Evolutionary conservation across 352 stramenopile genomes (phyloP).

Genomic region (Phytopythium aichiense): DNA sequence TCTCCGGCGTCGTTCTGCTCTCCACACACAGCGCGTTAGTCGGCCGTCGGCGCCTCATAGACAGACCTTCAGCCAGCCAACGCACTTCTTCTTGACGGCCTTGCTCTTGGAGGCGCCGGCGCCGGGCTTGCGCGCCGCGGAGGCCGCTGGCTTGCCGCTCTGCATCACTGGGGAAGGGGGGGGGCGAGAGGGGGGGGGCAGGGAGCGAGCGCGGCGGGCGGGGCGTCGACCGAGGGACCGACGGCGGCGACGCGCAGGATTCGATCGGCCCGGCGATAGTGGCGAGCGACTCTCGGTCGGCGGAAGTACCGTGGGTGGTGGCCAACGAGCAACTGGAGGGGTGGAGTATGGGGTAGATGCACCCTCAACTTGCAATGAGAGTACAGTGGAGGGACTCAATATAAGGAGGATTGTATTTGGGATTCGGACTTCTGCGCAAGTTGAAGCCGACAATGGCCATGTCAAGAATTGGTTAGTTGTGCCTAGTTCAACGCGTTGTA

Average conservation of each 20-base stretch:
- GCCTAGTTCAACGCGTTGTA: not conserved
- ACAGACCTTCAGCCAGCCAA: not conserved
- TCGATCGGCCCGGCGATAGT: not conserved
- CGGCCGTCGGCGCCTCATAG: no score
- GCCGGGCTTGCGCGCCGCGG: conserved; percentile 19
- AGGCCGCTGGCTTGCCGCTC: conserved; percentile 11
- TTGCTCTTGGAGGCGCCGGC: conserved; percentile 2
- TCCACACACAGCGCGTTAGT: not conserved
- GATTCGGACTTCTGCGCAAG: not conserved
- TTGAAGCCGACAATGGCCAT: no score
- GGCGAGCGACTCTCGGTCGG: not conserved
- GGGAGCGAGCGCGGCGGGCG: not conserved
- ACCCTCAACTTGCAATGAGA: not conserved
- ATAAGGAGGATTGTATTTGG: not conserved
- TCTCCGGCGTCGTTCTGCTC: conserved; percentile 1
- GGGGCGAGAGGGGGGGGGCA: not conserved
- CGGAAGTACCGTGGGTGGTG: conserved; percentile 1
- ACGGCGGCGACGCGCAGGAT: not conserved
- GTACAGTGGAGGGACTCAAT: not conserved
- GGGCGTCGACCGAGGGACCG: not conserved
- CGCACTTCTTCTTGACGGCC: conserved; percentile 6
- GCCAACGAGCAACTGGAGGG: not conserved
- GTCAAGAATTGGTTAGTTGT: no score
- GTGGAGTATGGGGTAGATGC: not conserved
- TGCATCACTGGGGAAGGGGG: conserved; percentile 16